Conservation (phyloP, 257 asterid species). For the Orobanche coerulescens region DNA sequence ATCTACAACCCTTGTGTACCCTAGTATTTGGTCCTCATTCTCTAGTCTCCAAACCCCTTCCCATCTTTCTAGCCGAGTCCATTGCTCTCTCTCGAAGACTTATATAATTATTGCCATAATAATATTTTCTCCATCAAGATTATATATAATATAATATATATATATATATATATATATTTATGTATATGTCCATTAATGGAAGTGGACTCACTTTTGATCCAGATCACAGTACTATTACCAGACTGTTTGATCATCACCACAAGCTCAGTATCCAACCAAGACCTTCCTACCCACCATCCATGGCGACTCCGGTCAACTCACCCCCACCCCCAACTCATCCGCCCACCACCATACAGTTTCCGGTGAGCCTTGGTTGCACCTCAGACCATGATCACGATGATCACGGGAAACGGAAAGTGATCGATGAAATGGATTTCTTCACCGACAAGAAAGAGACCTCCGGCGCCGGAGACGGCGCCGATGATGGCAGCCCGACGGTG, state of each 20-base stretch:
- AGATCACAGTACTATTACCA: slow-evolving; percentile 39
- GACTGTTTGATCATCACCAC: slow-evolving; percentile 16
- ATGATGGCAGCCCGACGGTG: slow-evolving; percentile 5
- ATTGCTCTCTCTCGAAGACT: slow-evolving; percentile 31
- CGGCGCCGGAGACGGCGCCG: slow-evolving; percentile 8
- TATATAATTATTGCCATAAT: slow-evolving; percentile 8
- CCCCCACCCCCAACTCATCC: slow-evolving; percentile 46
- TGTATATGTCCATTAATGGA: slow-evolving; percentile 43
- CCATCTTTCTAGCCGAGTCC: slow-evolving; percentile 72
- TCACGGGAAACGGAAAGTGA: slow-evolving; percentile 28
- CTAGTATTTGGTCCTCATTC: slow-evolving; percentile 29
- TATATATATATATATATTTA: neutral
- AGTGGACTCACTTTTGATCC: slow-evolving; percentile 95
- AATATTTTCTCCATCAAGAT: slow-evolving; percentile 26
- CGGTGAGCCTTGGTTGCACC: slow-evolving; percentile 43
- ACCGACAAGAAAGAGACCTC: slow-evolving; percentile 31
- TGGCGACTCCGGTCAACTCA: slow-evolving; percentile 26
- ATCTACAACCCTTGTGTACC: too few species aligned
- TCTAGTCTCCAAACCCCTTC: slow-evolving; percentile 40
- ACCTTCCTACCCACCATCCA: slow-evolving; percentile 15
- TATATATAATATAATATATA: slow-evolving; percentile 22
- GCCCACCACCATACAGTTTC: slow-evolving; percentile 63
- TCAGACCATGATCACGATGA: neutral
- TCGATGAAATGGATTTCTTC: slow-evolving; percentile 75
- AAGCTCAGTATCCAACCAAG: neutral